Evolutionary conservation across 2,329 filamentous ascomycete genomes (phyloP).

Genomic region (Setomelanomma holmii): DNA sequence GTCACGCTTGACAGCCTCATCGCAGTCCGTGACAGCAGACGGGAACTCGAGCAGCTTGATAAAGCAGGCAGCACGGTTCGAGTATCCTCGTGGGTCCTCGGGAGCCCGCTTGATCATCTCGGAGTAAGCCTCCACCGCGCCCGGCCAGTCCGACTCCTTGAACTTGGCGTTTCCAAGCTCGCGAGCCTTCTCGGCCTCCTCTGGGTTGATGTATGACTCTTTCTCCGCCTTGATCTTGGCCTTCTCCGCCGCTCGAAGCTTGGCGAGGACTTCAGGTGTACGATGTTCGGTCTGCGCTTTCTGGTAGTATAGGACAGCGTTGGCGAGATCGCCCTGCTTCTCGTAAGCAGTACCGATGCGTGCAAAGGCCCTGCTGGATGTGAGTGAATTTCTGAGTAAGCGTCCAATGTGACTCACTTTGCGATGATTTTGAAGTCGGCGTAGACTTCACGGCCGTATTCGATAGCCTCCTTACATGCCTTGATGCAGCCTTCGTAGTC

Average conservation of each 20-base stretch:
- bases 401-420: conserved; percentile 64
- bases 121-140: conserved; percentile 88
- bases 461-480: conserved; percentile 83
- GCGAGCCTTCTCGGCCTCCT: conserved; percentile 92
- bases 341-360: conserved; percentile 95
- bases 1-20: conserved; percentile 88
- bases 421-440: conserved; percentile 99
- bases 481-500: conserved; percentile 90
- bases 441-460: conserved; percentile 86
- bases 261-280: conserved; percentile 89
- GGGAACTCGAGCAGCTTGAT: conserved; percentile 98
- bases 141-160: conserved; percentile 95
- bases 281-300: conserved; percentile 95
- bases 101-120: conserved; percentile 98
- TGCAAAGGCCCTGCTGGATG: conserved; percentile 72
- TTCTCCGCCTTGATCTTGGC: conserved; percentile 77
- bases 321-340: conserved; percentile 79
- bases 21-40: conserved; percentile 89
- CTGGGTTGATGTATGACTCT: conserved; percentile 84
- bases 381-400: conserved; percentile 8
- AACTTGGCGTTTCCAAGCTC: conserved; percentile 96
- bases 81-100: conserved; percentile 91
- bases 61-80: conserved; percentile 94
- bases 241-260: conserved; percentile 91
- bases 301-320: conserved; percentile 89